These are phyloP conservation scores for Silene coronaria DNA, from an alignment of 179 eudicot species.

Conservation along the genomic window DNA sequence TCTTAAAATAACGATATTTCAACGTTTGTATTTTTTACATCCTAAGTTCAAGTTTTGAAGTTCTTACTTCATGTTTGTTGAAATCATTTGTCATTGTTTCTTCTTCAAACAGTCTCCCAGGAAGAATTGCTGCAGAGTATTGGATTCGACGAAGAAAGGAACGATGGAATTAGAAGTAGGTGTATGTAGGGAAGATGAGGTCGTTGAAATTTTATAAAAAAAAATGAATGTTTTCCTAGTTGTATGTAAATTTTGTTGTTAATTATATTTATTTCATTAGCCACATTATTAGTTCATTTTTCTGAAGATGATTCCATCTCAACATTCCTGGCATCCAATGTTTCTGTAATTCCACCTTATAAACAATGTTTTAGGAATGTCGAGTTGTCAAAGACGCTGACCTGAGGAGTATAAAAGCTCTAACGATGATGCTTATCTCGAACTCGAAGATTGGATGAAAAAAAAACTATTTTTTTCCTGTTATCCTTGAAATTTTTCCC, in stretches of 20 bases:
- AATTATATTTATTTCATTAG: background rate
- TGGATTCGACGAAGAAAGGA: conserved; percentile 33
- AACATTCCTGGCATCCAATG: background rate
- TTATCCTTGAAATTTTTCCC: too few relatives aligned
- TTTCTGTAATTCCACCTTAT: background rate
- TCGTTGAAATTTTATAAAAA: conserved; percentile 41
- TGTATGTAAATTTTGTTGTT: background rate
- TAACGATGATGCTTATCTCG: too few relatives aligned
- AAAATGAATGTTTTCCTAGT: conserved; percentile 2
- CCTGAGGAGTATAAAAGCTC: too few relatives aligned
- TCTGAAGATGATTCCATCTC: background rate
- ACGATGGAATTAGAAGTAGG: conserved; percentile 66
- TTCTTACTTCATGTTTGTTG: too few relatives aligned
- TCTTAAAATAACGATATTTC: too few relatives aligned
- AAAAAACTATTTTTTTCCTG: too few relatives aligned
- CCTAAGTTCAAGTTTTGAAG: too few relatives aligned
- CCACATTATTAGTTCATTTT: background rate
- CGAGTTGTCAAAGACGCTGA: too few relatives aligned
- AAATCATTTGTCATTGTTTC: background rate
- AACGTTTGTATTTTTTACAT: too few relatives aligned
- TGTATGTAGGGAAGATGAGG: conserved; percentile 58
- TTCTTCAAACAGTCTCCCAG: conserved; percentile 61
- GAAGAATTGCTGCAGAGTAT: conserved; percentile 79
- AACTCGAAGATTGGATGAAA: too few relatives aligned
- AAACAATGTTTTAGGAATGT: too few relatives aligned